phyloP scores from a whole-genome alignment of 148 eudicot genomes.

The Camellia granthamiana region DNA sequence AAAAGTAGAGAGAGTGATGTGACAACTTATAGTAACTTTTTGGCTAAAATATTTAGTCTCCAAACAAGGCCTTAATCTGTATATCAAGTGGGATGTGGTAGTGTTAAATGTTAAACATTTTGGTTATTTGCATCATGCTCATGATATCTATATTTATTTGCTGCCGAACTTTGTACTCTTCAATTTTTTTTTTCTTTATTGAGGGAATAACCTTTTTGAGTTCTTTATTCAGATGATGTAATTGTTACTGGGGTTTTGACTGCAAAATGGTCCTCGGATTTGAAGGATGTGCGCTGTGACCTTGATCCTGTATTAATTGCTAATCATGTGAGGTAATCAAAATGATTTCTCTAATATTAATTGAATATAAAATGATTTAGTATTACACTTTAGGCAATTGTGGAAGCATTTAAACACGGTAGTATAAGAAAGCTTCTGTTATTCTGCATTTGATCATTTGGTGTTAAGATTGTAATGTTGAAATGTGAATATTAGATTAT shows the following conservation, averaged over 20 bases:
- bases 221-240: constrained; percentile 58
- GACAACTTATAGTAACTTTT: neutral
- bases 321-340: constrained; percentile 56
- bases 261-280: constrained; percentile 87
- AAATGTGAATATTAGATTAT: neutral
- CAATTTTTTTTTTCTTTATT: neutral
- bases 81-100: neutral
- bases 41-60: too few relatives aligned
- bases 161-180: neutral
- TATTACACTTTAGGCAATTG: neutral
- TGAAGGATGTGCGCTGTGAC: constrained; percentile 91
- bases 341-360: neutral
- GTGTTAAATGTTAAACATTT: neutral
- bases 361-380: neutral
- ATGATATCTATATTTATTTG: neutral
- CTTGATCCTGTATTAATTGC: constrained; percentile 90
- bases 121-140: constrained; percentile 1
- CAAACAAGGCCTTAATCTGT: neutral
- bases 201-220: constrained; percentile 5
- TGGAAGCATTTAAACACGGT: constrained; percentile 1
- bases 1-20: neutral
- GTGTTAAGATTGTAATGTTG: neutral
- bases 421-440: neutral
- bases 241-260: constrained; percentile 81
- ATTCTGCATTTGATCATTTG: neutral